phyloP scores from a whole-genome alignment of 202 grass and related monocot species.

The Setaria italica region DNA sequence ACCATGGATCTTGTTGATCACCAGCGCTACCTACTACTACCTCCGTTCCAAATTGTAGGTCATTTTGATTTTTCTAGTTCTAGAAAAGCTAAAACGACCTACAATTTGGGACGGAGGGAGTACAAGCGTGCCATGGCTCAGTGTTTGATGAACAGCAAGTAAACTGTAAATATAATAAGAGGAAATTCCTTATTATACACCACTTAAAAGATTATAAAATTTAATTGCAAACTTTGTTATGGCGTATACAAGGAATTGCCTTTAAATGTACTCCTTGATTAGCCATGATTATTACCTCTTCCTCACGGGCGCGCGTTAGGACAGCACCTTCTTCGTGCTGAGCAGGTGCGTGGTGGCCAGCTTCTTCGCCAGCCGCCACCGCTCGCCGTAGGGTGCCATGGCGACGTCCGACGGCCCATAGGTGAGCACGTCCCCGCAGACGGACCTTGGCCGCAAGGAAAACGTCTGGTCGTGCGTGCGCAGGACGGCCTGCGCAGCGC shows the following conservation, averaged over 20 bases:
- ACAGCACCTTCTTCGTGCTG: neutral
- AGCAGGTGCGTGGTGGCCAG: conserved; percentile 28
- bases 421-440: neutral
- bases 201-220: too few species aligned
- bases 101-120: too few species aligned
- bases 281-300: neutral
- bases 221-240: too few species aligned
- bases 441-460: conserved; percentile 29
- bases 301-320: neutral
- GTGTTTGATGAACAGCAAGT: too few species aligned
- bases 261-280: too few species aligned
- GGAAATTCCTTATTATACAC: too few species aligned
- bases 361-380: conserved; percentile 40
- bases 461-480: conserved; percentile 44
- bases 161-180: too few species aligned
- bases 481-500: conserved; percentile 40
- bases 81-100: too few species aligned
- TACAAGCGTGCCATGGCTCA: too few species aligned
- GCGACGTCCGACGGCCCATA: conserved; percentile 37
- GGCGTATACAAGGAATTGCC: too few species aligned
- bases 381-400: conserved; percentile 33
- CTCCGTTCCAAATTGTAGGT: too few species aligned
- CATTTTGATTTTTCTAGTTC: too few species aligned
- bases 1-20: neutral
- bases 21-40: neutral